Evolutionary conservation across 2,329 filamentous ascomycete genomes (phyloP).

Genomic region (Calonectria honghensis): DNA sequence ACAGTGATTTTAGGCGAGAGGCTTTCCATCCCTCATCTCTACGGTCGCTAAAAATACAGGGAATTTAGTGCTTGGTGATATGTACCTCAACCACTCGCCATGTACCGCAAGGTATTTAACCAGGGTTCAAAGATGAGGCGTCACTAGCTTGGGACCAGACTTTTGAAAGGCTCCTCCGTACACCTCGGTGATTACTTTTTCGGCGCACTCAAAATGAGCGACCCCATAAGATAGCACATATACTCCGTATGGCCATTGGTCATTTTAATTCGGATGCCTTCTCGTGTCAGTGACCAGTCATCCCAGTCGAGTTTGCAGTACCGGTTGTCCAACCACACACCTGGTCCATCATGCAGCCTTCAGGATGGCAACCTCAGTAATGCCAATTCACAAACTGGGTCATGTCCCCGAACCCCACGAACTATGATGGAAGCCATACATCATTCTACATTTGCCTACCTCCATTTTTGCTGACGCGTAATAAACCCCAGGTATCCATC

Average conservation of each 20-base stretch:
- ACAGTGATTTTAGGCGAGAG: too few relatives aligned
- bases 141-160: too few relatives aligned
- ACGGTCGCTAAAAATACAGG: too few relatives aligned
- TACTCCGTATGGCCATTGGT: neutral
- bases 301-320: slow-evolving; percentile 15
- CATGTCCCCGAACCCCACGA: slow-evolving; percentile 27
- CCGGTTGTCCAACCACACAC: slow-evolving; percentile 8
- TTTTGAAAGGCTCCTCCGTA: too few relatives aligned
- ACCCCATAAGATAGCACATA: slow-evolving; percentile 16
- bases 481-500: slow-evolving; percentile 38
- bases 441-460: slow-evolving; percentile 39
- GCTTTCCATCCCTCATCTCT: too few relatives aligned
- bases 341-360: slow-evolving; percentile 13
- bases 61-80: too few relatives aligned
- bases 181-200: slow-evolving; percentile 40
- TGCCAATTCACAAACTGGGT: neutral
- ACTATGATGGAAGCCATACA: slow-evolving; percentile 39
- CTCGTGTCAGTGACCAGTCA: slow-evolving; percentile 1
- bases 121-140: too few relatives aligned
- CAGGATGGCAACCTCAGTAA: neutral
- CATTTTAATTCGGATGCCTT: slow-evolving; percentile 16
- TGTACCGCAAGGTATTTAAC: too few relatives aligned
- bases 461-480: slow-evolving; percentile 43
- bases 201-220: slow-evolving; percentile 20
- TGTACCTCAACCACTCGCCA: too few relatives aligned